Conservation (phyloP, 2,329 filamentous ascomycete genomes). For the Aspergillus hiratsukae region DNA sequence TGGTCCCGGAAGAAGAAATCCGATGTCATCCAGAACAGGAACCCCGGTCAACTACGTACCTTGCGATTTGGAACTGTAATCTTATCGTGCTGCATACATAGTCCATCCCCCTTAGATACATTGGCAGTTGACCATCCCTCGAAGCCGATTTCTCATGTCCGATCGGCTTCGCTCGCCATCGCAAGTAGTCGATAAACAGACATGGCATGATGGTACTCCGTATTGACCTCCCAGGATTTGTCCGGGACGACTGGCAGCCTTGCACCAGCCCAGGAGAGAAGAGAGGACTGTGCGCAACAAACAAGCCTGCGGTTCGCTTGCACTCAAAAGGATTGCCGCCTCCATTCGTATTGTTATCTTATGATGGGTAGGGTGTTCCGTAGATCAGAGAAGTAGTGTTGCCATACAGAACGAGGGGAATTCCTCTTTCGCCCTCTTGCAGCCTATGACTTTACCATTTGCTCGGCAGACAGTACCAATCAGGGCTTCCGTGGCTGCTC, state of each 20-base stretch:
- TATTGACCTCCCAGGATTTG: constrained; percentile 1
- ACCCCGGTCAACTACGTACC: neutral
- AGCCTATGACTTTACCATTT: constrained; percentile 1
- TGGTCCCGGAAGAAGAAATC: neutral
- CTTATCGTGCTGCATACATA: neutral
- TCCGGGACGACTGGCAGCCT: constrained; percentile 5
- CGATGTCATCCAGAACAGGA: neutral
- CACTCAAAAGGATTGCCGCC: neutral
- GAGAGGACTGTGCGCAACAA: constrained; percentile 17
- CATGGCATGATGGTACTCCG: neutral
- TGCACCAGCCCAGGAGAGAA: neutral
- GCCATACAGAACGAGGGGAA: neutral
- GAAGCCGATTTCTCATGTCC: neutral
- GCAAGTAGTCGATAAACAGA: neutral
- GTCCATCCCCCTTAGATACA: neutral
- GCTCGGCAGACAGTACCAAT: constrained; percentile 1
- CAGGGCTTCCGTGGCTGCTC: neutral
- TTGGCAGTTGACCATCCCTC: no score
- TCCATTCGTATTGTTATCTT: neutral
- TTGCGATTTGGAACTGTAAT: neutral
- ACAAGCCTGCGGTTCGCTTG: constrained; percentile 6
- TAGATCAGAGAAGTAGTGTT: neutral
- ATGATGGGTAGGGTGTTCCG: neutral
- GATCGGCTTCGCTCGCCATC: neutral
- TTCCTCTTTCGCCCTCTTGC: neutral